phyloP scores from a whole-genome alignment of 768 basidiomycete species.

The Mycena sanguinolenta region DNA sequence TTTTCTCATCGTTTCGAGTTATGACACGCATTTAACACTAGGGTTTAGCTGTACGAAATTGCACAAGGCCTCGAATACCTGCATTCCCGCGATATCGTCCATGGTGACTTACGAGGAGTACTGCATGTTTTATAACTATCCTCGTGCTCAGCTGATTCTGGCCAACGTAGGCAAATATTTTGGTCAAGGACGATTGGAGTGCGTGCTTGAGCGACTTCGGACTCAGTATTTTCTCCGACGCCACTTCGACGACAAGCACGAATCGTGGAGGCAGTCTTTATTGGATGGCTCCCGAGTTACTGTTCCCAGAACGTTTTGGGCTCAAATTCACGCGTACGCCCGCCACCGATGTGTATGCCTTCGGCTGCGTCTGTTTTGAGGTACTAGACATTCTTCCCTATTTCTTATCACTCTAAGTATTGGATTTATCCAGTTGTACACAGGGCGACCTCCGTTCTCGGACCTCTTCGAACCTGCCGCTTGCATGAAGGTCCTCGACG shows the following conservation, averaged over 20 bases:
- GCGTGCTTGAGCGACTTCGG: constrained; percentile 35
- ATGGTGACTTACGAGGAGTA: constrained; percentile 39
- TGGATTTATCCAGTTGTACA: constrained; percentile 21
- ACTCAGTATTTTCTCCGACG: constrained; percentile 46
- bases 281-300: constrained; percentile 54
- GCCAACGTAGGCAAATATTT: constrained; percentile 44
- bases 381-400: constrained; percentile 34
- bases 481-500: constrained; percentile 9
- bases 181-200: constrained; percentile 45
- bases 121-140: not conserved
- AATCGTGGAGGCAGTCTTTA: constrained; percentile 46
- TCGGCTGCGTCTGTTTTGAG: constrained; percentile 50
- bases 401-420: not conserved
- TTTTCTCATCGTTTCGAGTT: too few species aligned
- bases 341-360: constrained; percentile 49
- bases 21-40: too few species aligned
- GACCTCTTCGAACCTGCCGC: not conserved
- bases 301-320: constrained; percentile 45
- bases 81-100: constrained; percentile 37
- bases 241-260: constrained; percentile 40
- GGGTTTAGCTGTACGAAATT: constrained; percentile 37
- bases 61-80: constrained; percentile 41
- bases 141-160: too few species aligned
- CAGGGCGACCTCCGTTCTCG: constrained; percentile 24
- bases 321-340: constrained; percentile 42